These are phyloP conservation scores for Staphylotrichum longicolle DNA, from an alignment of 495 filamentous ascomycete species.

Conservation along the genomic window DNA sequence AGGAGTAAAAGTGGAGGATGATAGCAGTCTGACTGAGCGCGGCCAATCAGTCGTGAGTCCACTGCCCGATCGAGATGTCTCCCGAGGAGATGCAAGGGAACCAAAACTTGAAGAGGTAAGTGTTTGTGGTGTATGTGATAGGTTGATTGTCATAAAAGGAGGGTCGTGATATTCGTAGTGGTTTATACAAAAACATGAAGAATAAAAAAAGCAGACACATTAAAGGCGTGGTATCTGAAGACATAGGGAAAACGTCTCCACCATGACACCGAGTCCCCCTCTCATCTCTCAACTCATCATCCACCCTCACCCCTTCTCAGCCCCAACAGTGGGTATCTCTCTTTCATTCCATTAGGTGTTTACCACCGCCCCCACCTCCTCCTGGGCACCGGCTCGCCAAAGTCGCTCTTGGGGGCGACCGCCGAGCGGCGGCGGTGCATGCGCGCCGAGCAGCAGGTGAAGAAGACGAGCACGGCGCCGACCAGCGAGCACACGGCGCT, in stretches of 20 bases:
- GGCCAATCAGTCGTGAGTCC: neutral
- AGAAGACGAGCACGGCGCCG: conserved; percentile 54
- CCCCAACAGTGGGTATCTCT: neutral
- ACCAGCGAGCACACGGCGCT: conserved; percentile 52
- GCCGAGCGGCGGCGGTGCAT: conserved; percentile 27
- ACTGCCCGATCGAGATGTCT: too few relatives aligned
- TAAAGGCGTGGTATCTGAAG: conserved; percentile 10
- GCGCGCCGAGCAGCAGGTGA: conserved; percentile 54
- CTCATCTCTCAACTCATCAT: too few relatives aligned
- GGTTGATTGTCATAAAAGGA: neutral
- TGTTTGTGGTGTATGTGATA: neutral
- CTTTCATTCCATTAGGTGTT: neutral
- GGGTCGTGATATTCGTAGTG: neutral
- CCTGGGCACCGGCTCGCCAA: conserved; percentile 9
- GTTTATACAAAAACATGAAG: neutral
- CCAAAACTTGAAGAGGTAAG: too few relatives aligned
- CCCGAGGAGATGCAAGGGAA: too few relatives aligned
- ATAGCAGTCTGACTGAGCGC: neutral
- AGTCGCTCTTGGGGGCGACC: conserved; percentile 19
- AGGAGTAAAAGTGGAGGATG: conserved; percentile 4
- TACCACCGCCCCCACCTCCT: conserved; percentile 17
- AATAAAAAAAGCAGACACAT: neutral
- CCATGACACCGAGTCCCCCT: neutral
- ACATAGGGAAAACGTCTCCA: neutral
- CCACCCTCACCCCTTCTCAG: neutral